Percentiles rank a stretch among this genome's conserved stretches.
These are phyloP conservation scores for Pyrenophora tritici-repentis DNA, from an alignment of 2,329 filamentous ascomycete genomes.

Conservation along the genomic window DNA sequence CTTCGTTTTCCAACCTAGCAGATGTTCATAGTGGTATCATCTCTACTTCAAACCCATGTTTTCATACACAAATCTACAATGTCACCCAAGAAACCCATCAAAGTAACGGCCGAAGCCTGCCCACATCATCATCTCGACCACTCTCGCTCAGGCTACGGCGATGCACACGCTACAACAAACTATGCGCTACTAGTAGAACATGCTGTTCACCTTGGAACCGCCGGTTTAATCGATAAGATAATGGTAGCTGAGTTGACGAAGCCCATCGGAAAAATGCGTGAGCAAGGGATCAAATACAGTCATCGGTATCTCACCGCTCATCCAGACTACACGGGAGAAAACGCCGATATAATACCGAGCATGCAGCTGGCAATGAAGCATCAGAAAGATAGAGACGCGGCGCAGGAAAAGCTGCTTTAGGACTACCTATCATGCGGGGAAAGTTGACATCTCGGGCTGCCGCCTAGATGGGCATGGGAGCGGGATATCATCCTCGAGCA, in stretches of 20 bases:
- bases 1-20: no score
- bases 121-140: background rate
- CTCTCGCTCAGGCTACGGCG: constrained; percentile 22
- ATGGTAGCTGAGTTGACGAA: constrained; percentile 20
- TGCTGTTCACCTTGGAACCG: constrained; percentile 4
- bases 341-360: constrained; percentile 15
- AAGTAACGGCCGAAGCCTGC: background rate
- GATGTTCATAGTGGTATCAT: no score
- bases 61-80: background rate
- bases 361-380: constrained; percentile 16
- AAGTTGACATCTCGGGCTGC: constrained; percentile 26
- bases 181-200: constrained; percentile 19
- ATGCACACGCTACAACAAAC: constrained; percentile 23
- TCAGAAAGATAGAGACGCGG: constrained; percentile 19
- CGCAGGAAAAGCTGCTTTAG: constrained; percentile 18
- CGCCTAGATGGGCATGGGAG: no score
- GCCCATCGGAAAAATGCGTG: constrained; percentile 16
- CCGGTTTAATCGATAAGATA: constrained; percentile 14
- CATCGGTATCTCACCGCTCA: constrained; percentile 17
- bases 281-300: constrained; percentile 16
- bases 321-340: constrained; percentile 10
- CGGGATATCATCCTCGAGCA: no score
- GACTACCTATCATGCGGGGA: constrained; percentile 19
- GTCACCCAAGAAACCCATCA: background rate
- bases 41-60: no score